A percentile compares a stretch with the other conserved stretches of the same genome.
phyloP scores from a whole-genome alignment of 371 early-diverging fungal genomes.

The Dichotomocladium elegans region DNA sequence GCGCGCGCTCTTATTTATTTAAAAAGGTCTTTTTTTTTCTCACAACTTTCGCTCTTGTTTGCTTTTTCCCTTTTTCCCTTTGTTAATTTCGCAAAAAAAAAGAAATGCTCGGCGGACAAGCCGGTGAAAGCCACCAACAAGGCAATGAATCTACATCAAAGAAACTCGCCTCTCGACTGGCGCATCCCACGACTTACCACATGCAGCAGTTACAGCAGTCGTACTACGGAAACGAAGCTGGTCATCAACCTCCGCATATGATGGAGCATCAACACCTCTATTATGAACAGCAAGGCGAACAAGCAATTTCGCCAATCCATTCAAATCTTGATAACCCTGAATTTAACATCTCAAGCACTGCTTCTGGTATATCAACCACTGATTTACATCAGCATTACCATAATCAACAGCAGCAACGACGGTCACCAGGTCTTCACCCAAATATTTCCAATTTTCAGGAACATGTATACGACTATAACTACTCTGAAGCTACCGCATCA shows the following conservation, averaged over 20 bases:
- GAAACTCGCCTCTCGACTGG: slow-evolving; percentile 10
- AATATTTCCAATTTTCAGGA: background rate
- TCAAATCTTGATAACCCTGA: slow-evolving; percentile 17
- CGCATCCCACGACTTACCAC: slow-evolving; percentile 20
- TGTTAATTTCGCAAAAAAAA: background rate
- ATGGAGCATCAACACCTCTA: slow-evolving; percentile 11
- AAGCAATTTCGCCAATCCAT: slow-evolving; percentile 16
- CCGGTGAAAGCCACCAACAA: background rate
- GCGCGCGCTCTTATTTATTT: slow-evolving; percentile 4
- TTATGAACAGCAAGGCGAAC: slow-evolving; percentile 15
- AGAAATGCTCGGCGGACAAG: background rate
- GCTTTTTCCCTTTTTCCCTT: slow-evolving; percentile 1
- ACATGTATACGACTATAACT: background rate
- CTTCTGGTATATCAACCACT: background rate
- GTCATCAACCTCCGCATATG: slow-evolving; percentile 9
- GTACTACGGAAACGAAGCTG: slow-evolving; percentile 5
- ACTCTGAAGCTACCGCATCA: background rate
- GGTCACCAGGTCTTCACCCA: background rate
- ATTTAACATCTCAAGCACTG: background rate
- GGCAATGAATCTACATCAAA: background rate
- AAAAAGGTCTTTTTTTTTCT: background rate
- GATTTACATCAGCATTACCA: slow-evolving; percentile 4
- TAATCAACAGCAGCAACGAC: slow-evolving; percentile 1
- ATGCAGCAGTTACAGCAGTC: slow-evolving; percentile 14
- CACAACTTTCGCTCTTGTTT: background rate